Evolutionary conservation across 768 basidiomycete genomes (phyloP).

Genomic region (Hypsizygus marmoreus): DNA sequence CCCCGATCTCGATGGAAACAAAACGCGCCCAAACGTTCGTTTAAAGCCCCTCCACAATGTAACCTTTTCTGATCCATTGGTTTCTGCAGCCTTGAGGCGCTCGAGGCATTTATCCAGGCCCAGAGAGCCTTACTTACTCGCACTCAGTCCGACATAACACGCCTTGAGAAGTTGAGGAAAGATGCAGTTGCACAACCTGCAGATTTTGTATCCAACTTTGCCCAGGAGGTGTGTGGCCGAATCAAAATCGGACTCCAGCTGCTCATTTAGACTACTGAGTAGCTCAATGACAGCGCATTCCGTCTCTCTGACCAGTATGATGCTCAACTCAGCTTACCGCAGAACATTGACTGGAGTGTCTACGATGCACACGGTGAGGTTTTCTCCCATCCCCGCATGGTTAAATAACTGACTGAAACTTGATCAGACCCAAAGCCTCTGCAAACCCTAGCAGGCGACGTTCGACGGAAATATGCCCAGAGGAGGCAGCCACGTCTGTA

Average conservation of each 20-base stretch:
- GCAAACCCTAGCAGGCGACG: constrained; percentile 42
- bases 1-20: constrained; percentile 33
- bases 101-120: constrained; percentile 62
- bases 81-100: constrained; percentile 56
- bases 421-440: constrained; percentile 56
- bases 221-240: constrained; percentile 37
- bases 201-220: constrained; percentile 30
- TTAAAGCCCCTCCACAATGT: neutral
- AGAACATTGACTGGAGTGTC: constrained; percentile 62
- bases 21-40: constrained; percentile 41
- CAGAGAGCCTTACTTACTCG: constrained; percentile 61
- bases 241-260: too few relatives aligned
- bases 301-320: constrained; percentile 48
- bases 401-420: neutral
- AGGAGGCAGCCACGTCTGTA: constrained; percentile 9
- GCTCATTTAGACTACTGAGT: too few relatives aligned
- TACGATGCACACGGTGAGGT: constrained; percentile 59
- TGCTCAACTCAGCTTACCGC: constrained; percentile 43
- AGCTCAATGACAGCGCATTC: constrained; percentile 16
- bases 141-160: constrained; percentile 63
- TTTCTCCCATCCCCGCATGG: constrained; percentile 1
- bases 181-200: constrained; percentile 38
- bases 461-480: constrained; percentile 35
- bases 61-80: neutral
- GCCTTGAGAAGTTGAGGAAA: constrained; percentile 47